A percentile compares a stretch with the other conserved stretches of the same genome.
Evolutionary conservation across 2,329 filamentous ascomycete species (phyloP).

Genomic region (Endoconidiophora laricicola): DNA sequence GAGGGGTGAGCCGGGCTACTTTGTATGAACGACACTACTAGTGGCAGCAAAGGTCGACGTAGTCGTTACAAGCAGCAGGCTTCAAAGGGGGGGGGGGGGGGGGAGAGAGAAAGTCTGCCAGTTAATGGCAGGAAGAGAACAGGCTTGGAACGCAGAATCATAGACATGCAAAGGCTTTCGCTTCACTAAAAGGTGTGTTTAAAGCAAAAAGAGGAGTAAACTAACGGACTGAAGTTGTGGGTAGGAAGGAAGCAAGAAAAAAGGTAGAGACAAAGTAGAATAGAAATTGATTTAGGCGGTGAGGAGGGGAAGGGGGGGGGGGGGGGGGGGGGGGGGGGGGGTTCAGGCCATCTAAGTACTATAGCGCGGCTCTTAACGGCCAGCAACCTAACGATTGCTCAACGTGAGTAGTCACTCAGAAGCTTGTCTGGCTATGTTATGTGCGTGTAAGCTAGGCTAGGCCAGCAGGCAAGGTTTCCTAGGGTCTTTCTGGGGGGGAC

Average conservation of each 20-base stretch:
- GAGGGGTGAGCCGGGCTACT: neutral
- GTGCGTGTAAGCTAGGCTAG: no score
- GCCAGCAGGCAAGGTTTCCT: no score
- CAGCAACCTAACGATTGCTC: no score
- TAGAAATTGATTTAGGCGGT: slow-evolving; percentile 7
- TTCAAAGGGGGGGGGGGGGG: neutral
- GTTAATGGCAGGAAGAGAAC: neutral
- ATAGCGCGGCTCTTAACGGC: neutral
- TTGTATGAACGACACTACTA: neutral
- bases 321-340: neutral
- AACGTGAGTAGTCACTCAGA: no score
- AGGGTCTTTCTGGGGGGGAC: no score
- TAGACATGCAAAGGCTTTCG: no score
- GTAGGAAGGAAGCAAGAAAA: slow-evolving; percentile 2
- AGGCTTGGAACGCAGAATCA: neutral
- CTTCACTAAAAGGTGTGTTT: neutral
- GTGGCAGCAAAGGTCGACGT: neutral
- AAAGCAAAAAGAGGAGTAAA: neutral
- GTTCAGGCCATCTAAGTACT: slow-evolving; percentile 1
- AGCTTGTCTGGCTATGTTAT: no score
- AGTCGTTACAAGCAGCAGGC: neutral
- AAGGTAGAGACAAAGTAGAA: slow-evolving; percentile 3
- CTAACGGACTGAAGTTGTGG: neutral
- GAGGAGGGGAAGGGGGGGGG: slow-evolving; percentile 1
- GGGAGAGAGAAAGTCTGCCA: neutral